Evolutionary conservation across 176 grass and related monocot genomes (phyloP), one percentile per base, ranked within the genome.

Genomic region (Oryza coarctata): DNA sequence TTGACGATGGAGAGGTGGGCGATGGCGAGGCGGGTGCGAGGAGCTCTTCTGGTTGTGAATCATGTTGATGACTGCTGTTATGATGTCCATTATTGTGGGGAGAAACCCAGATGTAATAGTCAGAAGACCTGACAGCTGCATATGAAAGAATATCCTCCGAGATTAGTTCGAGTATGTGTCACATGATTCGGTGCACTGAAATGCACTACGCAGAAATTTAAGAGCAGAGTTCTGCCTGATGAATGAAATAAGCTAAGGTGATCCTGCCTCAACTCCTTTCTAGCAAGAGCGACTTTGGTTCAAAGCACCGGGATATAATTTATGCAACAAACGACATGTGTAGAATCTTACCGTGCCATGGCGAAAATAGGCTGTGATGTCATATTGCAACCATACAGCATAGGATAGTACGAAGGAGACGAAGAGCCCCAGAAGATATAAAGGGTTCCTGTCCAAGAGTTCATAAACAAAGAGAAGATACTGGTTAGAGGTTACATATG

Each of bases 371-470:
- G 87, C 83, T 71, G 52, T 45, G 20, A 94, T 82, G 75, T 94
- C 73, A 31, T 88, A 94, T 83, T 97, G 89, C 80, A 89, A 34
- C 86, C 82, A 90, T 66, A 87, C 14, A 76, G 89, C 92, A 63
- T 90, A 89, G n/a, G 83, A 92, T 8, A 94, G 55, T 57, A 90
- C 52, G 63, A 87, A 92, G 61, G 87, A 23, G 63, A 97, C 26
- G 58, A 90, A 88, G 8, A 94, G 62, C 39, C 89, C 87, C 32
- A 94, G 41, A 47, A 97, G 22, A 63, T 94, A 97, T 60, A 89
- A 73, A 65, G 94, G 94, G 70, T 91, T 97, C 77, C 94, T 97
- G 89, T 76, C 76, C 78, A 97, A 70, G 70, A 66, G 89, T 79
- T 83, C 78, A 97, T 74, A 61, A 74, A 38, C 41, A 87, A 83